Percentiles rank a stretch among this genome's conserved stretches.
These are phyloP conservation scores for Aspergillus phoenicis DNA, from an alignment of 2,329 filamentous ascomycete species.

Conservation along the genomic window DNA sequence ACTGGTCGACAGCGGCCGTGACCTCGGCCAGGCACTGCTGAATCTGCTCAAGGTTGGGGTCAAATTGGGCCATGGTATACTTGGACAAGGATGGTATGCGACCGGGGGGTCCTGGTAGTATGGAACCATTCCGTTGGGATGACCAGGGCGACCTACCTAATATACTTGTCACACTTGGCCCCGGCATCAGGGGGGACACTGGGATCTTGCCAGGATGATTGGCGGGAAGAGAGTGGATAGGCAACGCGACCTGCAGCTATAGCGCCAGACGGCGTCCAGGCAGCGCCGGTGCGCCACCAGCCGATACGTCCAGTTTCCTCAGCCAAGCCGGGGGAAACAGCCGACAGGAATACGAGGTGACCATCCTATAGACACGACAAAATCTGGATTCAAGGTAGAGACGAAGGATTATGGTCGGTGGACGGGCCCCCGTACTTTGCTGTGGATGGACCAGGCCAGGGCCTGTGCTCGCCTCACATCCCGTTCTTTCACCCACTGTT, in stretches of 20 bases:
- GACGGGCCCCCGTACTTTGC: no score
- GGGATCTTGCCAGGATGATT: not conserved
- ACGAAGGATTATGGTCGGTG: no score
- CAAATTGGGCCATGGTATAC: not conserved
- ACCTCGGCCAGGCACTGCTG: conserved; percentile 14
- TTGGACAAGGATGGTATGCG: not conserved
- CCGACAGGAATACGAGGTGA: not conserved
- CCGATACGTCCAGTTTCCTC: not conserved
- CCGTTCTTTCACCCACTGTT: no score
- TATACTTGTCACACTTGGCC: not conserved
- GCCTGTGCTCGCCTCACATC: no score
- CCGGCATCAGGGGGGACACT: not conserved
- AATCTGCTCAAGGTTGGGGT: conserved; percentile 2
- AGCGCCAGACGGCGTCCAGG: not conserved
- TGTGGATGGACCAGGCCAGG: no score
- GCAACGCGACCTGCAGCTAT: conserved; percentile 2
- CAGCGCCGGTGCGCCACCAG: not conserved
- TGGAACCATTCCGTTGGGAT: not conserved
- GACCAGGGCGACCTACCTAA: not conserved
- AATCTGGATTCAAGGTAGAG: no score
- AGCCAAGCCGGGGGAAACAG: not conserved
- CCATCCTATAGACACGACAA: no score
- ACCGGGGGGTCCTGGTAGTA: no score
- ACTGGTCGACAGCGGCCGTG: not conserved
- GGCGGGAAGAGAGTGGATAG: not conserved